Conservation (phyloP, 2,329 filamentous ascomycete species). For the Aspergillus tanneri region DNA sequence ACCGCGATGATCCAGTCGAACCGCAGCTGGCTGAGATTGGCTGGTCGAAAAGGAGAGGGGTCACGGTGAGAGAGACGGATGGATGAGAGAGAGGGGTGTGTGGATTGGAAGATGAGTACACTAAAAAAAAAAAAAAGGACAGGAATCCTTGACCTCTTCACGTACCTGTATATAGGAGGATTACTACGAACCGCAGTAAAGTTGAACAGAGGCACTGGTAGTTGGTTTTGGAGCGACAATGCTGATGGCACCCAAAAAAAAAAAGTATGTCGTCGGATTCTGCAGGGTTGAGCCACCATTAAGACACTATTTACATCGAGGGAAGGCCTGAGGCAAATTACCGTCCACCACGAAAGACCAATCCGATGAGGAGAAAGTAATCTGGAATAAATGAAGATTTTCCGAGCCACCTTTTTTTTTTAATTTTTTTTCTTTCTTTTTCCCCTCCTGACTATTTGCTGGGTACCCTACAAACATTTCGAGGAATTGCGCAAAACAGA, state of each 20-base stretch:
- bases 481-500: not conserved
- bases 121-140: not conserved
- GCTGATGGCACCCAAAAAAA: not conserved
- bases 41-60: not conserved
- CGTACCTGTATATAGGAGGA: not conserved
- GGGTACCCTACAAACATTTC: not conserved
- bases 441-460: not conserved
- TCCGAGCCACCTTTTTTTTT: not conserved
- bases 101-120: not conserved
- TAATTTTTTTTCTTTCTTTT: not conserved
- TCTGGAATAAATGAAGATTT: conserved; percentile 12
- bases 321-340: conserved; percentile 9
- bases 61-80: not conserved
- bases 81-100: not conserved
- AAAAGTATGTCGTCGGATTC: conserved; percentile 5
- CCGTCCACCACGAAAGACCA: conserved; percentile 6
- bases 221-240: not conserved
- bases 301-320: conserved; percentile 10
- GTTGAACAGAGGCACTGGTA: not conserved
- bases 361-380: conserved; percentile 12
- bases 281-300: conserved; percentile 14
- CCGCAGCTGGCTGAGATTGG: conserved; percentile 14
- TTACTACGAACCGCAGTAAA: not conserved
- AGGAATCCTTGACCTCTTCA: not conserved
- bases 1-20: conserved; percentile 14